Evolutionary conservation across 805 yeast species (phyloP), one percentile per base, ranked within the genome.

Genomic region (Candida hispaniensis): DNA sequence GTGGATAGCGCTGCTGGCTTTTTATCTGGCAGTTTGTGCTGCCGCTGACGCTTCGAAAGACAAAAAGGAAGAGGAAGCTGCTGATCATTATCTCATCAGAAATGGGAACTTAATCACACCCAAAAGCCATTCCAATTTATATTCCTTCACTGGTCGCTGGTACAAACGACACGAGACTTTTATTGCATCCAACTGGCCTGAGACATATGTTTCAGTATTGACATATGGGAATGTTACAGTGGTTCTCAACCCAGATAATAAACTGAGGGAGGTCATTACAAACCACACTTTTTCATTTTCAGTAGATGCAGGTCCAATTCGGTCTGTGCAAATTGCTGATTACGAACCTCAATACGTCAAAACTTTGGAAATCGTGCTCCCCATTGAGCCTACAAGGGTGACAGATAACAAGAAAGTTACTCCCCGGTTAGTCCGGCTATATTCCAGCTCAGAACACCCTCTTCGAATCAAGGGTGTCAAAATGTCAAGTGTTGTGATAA

Each of bases 101-200:
- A n/a, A n/a, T n/a, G n/a, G n/a, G n/a, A n/a, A n/a, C n/a, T n/a
- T 25, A 6, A 26, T 38, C 28, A 38, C 41, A 14, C 41, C 41
- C 16, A 33, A 34, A 20, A 25, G 39, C 6, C 41, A 38, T 17
- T 33, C 41, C 15, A 19, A 26, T 4, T 17, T 38, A 6, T 38
- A 25, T 20, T 38, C 41, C 11, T 38, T 38, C 26, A 38, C 41
- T 7, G 41, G 41, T 6, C 7, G 39, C 19, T 38, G 41, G 41
- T 25, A 18, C 29, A 18, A 25, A 23, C 18, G 41, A 15, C 26
- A 27, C 5, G 41, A 30, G 14, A 26, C 35, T 9, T 38, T 16
- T 20, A 29, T 28, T 15, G 41, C 41, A 11, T 18, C 33, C 25
- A 18, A 22, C 29, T 38, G 41, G 41, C 41, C 41, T 4, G 41